phyloP scores from a whole-genome alignment of 1,284 basidiomycete species.

The Heterobasidion occidentale region DNA sequence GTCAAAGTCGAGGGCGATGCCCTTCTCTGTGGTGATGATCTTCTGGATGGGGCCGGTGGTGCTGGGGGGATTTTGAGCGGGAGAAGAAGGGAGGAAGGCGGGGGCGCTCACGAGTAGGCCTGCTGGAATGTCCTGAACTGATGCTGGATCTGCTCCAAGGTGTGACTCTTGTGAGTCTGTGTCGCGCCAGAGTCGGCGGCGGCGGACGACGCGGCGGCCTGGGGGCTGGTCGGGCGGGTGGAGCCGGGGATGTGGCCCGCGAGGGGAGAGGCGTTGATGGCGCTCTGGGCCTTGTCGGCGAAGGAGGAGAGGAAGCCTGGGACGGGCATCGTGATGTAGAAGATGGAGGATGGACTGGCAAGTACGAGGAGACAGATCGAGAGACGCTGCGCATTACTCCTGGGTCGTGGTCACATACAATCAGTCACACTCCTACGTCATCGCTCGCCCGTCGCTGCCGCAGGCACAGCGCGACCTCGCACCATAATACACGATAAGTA shows the following conservation, averaged over 20 bases:
- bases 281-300: slow-evolving; percentile 67
- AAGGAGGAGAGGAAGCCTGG: slow-evolving; percentile 54
- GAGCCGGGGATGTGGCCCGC: slow-evolving; percentile 41
- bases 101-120: slow-evolving; percentile 53
- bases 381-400: background rate
- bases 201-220: slow-evolving; percentile 19
- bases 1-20: slow-evolving; percentile 66
- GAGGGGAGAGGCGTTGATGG: slow-evolving; percentile 49
- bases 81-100: background rate
- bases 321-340: slow-evolving; percentile 37
- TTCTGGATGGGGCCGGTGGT: slow-evolving; percentile 57
- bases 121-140: slow-evolving; percentile 66
- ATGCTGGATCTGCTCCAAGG: slow-evolving; percentile 59
- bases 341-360: background rate
- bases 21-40: slow-evolving; percentile 70
- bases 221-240: slow-evolving; percentile 22
- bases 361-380: background rate
- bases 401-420: background rate
- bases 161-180: slow-evolving; percentile 22
- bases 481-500: background rate
- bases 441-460: background rate
- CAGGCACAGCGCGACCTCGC: slow-evolving; percentile 1
- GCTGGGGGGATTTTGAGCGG: slow-evolving; percentile 20
- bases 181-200: slow-evolving; percentile 12
- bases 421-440: background rate